Evolutionary conservation across 2,329 filamentous ascomycete genomes (phyloP), one percentile per base, ranked within the genome.

Genomic region (Fusarium sp.): DNA sequence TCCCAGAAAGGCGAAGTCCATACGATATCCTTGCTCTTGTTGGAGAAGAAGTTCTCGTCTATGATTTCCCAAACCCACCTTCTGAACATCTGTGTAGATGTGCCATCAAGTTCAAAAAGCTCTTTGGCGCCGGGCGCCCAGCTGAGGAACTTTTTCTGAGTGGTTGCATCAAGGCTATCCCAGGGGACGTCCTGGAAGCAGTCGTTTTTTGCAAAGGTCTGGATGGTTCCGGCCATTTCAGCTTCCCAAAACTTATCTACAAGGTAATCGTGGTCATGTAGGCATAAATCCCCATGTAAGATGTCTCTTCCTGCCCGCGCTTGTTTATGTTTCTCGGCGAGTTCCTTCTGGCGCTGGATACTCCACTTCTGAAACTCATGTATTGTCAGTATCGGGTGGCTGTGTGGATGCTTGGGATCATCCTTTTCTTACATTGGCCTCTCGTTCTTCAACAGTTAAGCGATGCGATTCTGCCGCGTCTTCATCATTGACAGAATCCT

Each of bases 51-150:
- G 20, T 11, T 45, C 18, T n/a, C 15, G 17, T 44, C 33, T 4
- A 58, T 1, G 28, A 58, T 54, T 11, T 45, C 48, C 56, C 56
- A 58, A 39, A 54, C n/a, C 49, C 39, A 58, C 1, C 48, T 18
- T 3, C 5, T 3, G 2, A 54, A 39, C 18, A 58, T 22, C 6
- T 11, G 15, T 4, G 1, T 1, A 6, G 39, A 34, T 13, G 11
- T 14, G 6, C 18, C 5, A 5, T 5, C 1, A 1, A 9, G 6
- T 10, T 45, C 14, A 31, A 58, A 54, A 31, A 58, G 45, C 49
- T 54, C 24, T 45, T 15, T 28, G 15, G 49, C 56, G 22, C 2
- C 2, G 0, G 33, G 17, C 2, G 31, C 28, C 20, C 42, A 45
- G 0, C 39, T 17, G 14, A 26, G 14, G 39, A 58, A 45, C 49